Base-by-base conservation (phyloP, 2,329 filamentous ascomycete genomes). In the Aspergillus sclerotialis region DNA sequence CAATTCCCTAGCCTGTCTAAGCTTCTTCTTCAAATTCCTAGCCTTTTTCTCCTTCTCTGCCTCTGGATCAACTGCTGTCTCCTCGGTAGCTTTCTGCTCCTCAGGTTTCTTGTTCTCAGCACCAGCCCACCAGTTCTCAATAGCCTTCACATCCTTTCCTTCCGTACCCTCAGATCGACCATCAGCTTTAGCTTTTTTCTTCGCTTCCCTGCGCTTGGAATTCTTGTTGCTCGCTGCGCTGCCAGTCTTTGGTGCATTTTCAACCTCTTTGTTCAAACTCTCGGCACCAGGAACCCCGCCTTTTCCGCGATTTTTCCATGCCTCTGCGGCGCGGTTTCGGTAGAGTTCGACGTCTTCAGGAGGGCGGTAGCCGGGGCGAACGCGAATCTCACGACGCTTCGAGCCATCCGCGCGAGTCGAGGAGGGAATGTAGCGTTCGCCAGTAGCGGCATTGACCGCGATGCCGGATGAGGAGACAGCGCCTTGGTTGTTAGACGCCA, bases 261-360 rank as follows among this genome's bases (percentile, higher is more conserved):
- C 70, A 2, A 75, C 72, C 36, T 67, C 47, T 4, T 73, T 72
- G 30, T 75, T 76, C 40, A 69, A 43, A 3, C 54, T 50, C 34
- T 77, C 75, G 2, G 87, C 84, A 15, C 90, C 90, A 4, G 87
- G 85, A 4, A 94, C 75, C 14, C 76, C 82, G 38, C 76, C 79
- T 42, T 68, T 73, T 16, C 76, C 78, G 33, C 86, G 79, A 48
- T 78, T 87, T 55, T 87, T 87, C 67, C 84, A 94, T 32, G 78
- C 79, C 58, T 92, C 84, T 32, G 89, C 89, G 1, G 82, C 88
- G 37, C 85, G 81, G 63, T 94, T 95, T 68, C 88, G 93, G 75
- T 98, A 98, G 29, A 94, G 72, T 56, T 95, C 88, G 44, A 96
- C 82, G 63, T 98, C 92, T 65, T 98, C 92, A 1, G 89, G 87